phyloP scores from a whole-genome alignment of 441 rosid species.

The Metrosideros polymorpha region DNA sequence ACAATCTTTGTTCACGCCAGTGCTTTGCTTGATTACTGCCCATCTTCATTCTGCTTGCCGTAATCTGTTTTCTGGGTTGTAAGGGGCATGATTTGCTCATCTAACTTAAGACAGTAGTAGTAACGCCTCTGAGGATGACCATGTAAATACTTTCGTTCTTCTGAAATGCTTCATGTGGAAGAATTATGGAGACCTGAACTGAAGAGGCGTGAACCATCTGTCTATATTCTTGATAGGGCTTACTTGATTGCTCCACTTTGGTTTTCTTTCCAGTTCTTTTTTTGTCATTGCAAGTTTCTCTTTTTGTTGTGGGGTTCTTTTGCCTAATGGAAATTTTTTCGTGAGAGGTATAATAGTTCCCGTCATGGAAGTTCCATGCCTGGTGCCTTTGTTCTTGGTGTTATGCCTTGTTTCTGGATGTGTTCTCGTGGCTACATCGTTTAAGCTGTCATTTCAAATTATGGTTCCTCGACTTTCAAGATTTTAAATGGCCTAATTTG shows the following conservation, averaged over 20 bases:
- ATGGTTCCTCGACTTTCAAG: neutral
- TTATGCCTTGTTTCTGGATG: neutral
- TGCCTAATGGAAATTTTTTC: neutral
- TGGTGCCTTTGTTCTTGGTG: neutral
- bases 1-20: neutral
- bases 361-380: neutral
- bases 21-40: neutral
- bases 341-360: neutral
- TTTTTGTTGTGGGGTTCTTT: neutral
- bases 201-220: neutral
- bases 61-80: neutral
- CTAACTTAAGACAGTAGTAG: neutral
- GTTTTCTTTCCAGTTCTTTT: neutral
- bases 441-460: neutral
- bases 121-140: constrained; percentile 11
- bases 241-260: neutral
- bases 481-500: neutral
- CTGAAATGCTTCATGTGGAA: constrained; percentile 8
- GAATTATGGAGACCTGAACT: constrained; percentile 18
- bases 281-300: neutral
- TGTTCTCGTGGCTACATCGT: neutral
- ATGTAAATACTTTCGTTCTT: constrained; percentile 9
- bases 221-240: neutral
- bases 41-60: neutral
- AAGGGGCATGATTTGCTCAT: neutral